Conservation (phyloP, 305 asterid genomes). For the Coffea humblotiana region DNA sequence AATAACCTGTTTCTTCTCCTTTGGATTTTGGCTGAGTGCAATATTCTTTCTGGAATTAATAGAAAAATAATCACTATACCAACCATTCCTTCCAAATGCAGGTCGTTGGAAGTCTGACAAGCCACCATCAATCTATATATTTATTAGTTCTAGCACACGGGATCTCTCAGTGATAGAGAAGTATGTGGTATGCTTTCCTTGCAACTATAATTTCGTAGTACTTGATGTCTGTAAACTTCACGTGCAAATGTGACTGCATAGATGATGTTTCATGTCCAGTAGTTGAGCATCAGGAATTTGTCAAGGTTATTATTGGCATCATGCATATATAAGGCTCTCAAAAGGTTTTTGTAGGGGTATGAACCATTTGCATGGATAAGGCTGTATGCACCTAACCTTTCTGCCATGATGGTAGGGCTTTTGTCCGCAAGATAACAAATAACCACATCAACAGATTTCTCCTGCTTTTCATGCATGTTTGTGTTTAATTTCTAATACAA, state of each 20-base stretch:
- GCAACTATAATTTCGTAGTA: constrained; percentile 18
- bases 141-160: constrained; percentile 84
- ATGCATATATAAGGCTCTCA: background rate
- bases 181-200: constrained; percentile 73
- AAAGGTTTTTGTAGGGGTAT: background rate
- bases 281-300: background rate
- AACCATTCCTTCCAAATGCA: constrained; percentile 34
- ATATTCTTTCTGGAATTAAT: background rate
- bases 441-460: background rate
- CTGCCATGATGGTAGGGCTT: background rate
- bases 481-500: background rate
- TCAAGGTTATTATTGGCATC: background rate
- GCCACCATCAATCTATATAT: constrained; percentile 80
- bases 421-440: background rate
- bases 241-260: constrained; percentile 11
- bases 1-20: too few relatives aligned
- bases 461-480: background rate
- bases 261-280: background rate
- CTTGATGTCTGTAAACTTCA: constrained; percentile 10
- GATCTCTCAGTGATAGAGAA: constrained; percentile 82
- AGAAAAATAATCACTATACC: background rate
- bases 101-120: constrained; percentile 85
- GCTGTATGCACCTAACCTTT: background rate
- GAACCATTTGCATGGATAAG: background rate
- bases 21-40: too few relatives aligned